Evolutionary conservation across 2,329 filamentous ascomycete genomes (phyloP).

Genomic region (Coniochaeta prunicola): DNA sequence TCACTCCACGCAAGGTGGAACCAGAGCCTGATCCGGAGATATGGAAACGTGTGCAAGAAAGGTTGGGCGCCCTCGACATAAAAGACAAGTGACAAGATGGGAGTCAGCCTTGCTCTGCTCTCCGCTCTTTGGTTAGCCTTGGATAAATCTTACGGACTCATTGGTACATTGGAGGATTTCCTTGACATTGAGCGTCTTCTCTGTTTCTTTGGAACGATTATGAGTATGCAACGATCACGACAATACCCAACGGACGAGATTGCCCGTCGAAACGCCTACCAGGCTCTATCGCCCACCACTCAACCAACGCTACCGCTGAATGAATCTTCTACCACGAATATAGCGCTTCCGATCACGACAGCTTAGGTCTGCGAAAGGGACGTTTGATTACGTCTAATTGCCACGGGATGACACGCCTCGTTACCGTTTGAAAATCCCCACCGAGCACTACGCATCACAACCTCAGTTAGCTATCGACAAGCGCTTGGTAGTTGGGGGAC

Average conservation of each 20-base stretch:
- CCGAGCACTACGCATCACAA: background rate
- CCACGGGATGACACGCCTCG: no score
- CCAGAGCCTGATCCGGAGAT: slow-evolving; percentile 55
- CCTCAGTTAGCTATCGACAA: background rate
- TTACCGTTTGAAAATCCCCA: no score
- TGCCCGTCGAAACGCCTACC: background rate
- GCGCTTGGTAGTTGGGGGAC: background rate
- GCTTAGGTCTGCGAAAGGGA: background rate
- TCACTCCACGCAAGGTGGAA: slow-evolving; percentile 52
- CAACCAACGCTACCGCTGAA: background rate
- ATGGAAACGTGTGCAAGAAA: slow-evolving; percentile 48
- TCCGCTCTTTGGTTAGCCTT: background rate
- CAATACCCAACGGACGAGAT: background rate
- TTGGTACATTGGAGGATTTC: background rate
- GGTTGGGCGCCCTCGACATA: slow-evolving; percentile 28
- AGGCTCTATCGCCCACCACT: background rate
- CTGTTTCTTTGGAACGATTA: background rate
- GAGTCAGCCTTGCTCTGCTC: background rate
- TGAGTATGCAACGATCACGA: background rate
- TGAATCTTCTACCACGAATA: background rate
- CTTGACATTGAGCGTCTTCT: background rate
- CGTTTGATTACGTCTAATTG: no score
- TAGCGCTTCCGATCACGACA: background rate
- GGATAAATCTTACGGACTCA: background rate
- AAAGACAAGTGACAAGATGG: background rate